Conservation (phyloP, 2,329 filamentous ascomycete species). For the Fusarium phyllophilum region DNA sequence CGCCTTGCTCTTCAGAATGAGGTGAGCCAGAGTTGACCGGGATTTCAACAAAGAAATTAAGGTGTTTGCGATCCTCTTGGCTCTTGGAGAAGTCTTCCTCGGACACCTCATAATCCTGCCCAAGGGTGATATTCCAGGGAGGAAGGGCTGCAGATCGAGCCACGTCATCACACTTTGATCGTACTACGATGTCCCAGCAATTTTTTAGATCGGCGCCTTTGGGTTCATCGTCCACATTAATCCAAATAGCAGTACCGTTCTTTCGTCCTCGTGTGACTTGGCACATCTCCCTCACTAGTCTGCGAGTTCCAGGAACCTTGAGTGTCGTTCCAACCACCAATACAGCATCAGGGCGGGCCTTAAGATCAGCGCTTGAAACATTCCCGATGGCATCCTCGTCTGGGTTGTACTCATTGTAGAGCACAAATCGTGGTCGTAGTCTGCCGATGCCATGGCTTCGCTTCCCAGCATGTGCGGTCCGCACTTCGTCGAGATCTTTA, state of each 20-base stretch:
- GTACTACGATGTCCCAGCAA: conserved; percentile 91
- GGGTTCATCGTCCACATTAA: conserved; percentile 89
- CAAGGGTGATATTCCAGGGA: conserved; percentile 65
- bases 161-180: conserved; percentile 87
- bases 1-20: conserved; percentile 36
- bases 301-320: conserved; percentile 91
- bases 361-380: conserved; percentile 86
- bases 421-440: conserved; percentile 89
- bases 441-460: conserved; percentile 93
- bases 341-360: conserved; percentile 86
- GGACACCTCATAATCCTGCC: conserved; percentile 60
- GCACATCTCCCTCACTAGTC: conserved; percentile 92
- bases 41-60: conserved; percentile 45
- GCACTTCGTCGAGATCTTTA: conserved; percentile 77
- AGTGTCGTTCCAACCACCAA: conserved; percentile 95
- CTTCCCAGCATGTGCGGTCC: conserved; percentile 81
- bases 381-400: conserved; percentile 96
- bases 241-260: conserved; percentile 91
- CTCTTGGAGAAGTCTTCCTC: conserved; percentile 56
- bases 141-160: conserved; percentile 75
- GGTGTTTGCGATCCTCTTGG: conserved; percentile 48
- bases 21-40: conserved; percentile 34
- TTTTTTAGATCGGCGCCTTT: conserved; percentile 86
- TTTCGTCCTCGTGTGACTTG: conserved; percentile 82
- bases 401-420: conserved; percentile 97